A percentile compares a stretch with the other conserved stretches of the same genome.
Conservation (phyloP, 2,329 filamentous ascomycete genomes). For the Pseudodiploospora longispora region DNA sequence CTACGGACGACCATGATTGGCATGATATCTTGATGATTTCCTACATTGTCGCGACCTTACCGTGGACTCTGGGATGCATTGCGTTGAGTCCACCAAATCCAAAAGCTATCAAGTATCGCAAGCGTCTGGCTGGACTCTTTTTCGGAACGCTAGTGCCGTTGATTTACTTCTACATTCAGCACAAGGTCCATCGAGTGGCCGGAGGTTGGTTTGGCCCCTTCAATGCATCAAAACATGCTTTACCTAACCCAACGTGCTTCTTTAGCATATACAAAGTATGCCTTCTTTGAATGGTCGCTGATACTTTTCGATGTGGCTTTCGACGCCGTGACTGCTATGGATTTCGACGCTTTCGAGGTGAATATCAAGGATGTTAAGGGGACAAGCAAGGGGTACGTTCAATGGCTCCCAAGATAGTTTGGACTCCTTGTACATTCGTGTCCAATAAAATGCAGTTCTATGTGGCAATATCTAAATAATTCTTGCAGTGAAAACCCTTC, state of each 20-base stretch:
- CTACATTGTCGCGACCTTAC: conserved; percentile 86
- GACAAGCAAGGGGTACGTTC: conserved; percentile 95
- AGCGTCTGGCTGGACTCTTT: conserved; percentile 73
- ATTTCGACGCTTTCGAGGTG: conserved; percentile 85
- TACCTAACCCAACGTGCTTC: conserved; percentile 8
- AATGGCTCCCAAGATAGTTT: conserved; percentile 81
- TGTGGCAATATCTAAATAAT: conserved; percentile 31
- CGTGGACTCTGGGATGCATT: conserved; percentile 90
- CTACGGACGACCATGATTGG: conserved; percentile 96
- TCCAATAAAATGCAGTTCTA: conserved; percentile 20
- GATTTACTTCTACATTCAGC: conserved; percentile 96
- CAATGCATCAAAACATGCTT: background rate
- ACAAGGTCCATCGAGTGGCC: conserved; percentile 89
- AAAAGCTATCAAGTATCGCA: conserved; percentile 78
- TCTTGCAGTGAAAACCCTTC: conserved; percentile 39
- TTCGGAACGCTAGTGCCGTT: conserved; percentile 86
- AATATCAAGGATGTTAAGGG: conserved; percentile 84
- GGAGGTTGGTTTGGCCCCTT: conserved; percentile 59
- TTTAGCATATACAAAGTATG: conserved; percentile 89
- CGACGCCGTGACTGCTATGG: conserved; percentile 86
- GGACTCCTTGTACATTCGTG: conserved; percentile 20
- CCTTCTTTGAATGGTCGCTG: conserved; percentile 95
- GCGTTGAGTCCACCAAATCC: conserved; percentile 79
- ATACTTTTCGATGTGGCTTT: conserved; percentile 94
- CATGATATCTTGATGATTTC: conserved; percentile 99